Evolutionary conservation across 2,329 filamentous ascomycete species (phyloP).

Genomic region (Myriosclerotinia scirpicola): DNA sequence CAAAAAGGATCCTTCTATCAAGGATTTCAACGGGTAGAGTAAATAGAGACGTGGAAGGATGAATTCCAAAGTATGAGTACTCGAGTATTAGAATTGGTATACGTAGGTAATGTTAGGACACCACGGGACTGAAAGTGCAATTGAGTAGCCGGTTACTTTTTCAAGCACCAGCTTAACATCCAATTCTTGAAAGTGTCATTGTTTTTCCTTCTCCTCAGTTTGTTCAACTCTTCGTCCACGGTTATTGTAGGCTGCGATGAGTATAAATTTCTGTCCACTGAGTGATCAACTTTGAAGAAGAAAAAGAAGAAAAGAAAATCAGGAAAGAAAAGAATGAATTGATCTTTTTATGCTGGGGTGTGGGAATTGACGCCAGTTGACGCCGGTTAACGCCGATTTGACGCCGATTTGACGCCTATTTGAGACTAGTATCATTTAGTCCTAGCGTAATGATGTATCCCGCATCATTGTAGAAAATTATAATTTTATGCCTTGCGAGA

Average conservation of each 20-base stretch:
- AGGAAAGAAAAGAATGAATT: background rate
- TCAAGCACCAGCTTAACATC: constrained; percentile 38
- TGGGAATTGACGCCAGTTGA: background rate
- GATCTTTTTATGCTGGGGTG: constrained; percentile 18
- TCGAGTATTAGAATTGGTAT: constrained; percentile 19
- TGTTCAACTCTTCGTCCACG: constrained; percentile 57
- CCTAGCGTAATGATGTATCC: background rate
- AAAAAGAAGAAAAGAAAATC: constrained; percentile 42
- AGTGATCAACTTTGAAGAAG: constrained; percentile 55
- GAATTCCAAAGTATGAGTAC: constrained; percentile 22
- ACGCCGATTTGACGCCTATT: background rate
- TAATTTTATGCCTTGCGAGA: constrained; percentile 2
- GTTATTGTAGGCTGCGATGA: constrained; percentile 46
- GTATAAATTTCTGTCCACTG: constrained; percentile 58
- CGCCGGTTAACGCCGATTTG: too few relatives aligned
- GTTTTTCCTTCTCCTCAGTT: constrained; percentile 52
- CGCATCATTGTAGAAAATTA: constrained; percentile 19
- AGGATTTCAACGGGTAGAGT: background rate
- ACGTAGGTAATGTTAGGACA: constrained; percentile 34
- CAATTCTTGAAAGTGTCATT: constrained; percentile 43
- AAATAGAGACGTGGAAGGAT: constrained; percentile 29
- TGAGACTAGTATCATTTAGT: background rate
- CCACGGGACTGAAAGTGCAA: constrained; percentile 40
- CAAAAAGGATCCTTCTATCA: background rate
- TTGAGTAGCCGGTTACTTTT: constrained; percentile 32